Evolutionary conservation across 2,329 filamentous ascomycete species (phyloP).

Genomic region (Achaetomium macrosporum): DNA sequence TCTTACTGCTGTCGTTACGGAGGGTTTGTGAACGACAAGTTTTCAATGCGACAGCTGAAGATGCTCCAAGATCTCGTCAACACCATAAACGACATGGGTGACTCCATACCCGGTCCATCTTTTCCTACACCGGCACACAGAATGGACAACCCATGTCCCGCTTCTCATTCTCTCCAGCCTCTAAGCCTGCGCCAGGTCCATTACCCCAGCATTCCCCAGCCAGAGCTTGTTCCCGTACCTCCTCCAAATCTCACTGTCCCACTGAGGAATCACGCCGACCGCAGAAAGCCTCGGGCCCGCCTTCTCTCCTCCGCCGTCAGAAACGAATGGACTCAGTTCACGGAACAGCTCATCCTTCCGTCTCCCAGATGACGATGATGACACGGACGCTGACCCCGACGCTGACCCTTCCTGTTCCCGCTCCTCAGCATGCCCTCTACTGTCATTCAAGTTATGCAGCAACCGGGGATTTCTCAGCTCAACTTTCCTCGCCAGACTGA

Average conservation of each 20-base stretch:
- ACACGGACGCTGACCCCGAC: too few species aligned
- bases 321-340: not conserved
- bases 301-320: not conserved
- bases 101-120: too few species aligned
- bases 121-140: not conserved
- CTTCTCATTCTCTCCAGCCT: not conserved
- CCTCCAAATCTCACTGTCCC: conserved; percentile 21
- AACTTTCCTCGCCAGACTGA: not conserved
- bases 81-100: too few species aligned
- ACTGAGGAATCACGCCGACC: conserved; percentile 11
- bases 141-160: not conserved
- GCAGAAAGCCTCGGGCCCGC: not conserved
- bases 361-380: not conserved
- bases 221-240: conserved; percentile 24
- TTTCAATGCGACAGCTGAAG: too few species aligned
- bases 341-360: conserved; percentile 12
- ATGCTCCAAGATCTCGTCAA: too few species aligned
- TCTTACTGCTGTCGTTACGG: too few species aligned
- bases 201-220: conserved; percentile 14
- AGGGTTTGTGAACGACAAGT: too few species aligned
- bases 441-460: too few species aligned
- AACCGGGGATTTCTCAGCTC: not conserved
- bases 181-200: conserved; percentile 8
- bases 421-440: not conserved
- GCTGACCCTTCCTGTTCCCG: not conserved